These are phyloP conservation scores for Mycoemilia scoparia DNA, from an alignment of 192 early-diverging fungal species.

Conservation along the genomic window DNA sequence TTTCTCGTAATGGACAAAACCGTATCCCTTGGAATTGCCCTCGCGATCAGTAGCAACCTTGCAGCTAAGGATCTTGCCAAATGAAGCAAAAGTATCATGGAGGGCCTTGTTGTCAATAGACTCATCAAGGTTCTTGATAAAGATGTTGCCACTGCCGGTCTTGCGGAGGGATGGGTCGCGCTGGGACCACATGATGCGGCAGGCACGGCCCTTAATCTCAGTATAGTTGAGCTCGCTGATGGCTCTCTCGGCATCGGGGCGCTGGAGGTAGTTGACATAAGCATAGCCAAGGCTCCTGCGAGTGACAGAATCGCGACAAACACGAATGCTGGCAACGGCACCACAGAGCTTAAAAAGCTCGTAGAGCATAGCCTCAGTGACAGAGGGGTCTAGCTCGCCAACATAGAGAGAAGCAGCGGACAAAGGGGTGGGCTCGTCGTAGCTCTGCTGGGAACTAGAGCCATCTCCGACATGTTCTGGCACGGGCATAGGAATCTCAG, in stretches of 20 bases:
- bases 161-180: constrained; percentile 90
- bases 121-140: constrained; percentile 98
- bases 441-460: constrained; percentile 5
- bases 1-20: constrained; percentile 97
- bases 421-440: constrained; percentile 25
- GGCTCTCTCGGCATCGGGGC: constrained; percentile 73
- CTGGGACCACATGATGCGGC: constrained; percentile 99
- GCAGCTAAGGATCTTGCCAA: constrained; percentile 92
- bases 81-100: constrained; percentile 96
- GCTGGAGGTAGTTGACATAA: constrained; percentile 96
- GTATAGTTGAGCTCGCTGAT: constrained; percentile 92
- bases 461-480: not conserved
- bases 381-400: constrained; percentile 88
- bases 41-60: constrained; percentile 79
- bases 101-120: constrained; percentile 98
- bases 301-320: constrained; percentile 94
- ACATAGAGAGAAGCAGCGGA: constrained; percentile 78
- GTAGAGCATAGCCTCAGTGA: constrained; percentile 93
- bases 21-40: constrained; percentile 78
- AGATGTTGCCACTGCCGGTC: constrained; percentile 87
- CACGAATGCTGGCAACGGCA: constrained; percentile 90
- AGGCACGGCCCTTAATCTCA: constrained; percentile 79
- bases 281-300: constrained; percentile 91
- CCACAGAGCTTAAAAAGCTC: constrained; percentile 94
- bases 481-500: constrained; percentile 11